Conservation (phyloP, 2,329 filamentous ascomycete species). For the Clonostachys rosea region DNA sequence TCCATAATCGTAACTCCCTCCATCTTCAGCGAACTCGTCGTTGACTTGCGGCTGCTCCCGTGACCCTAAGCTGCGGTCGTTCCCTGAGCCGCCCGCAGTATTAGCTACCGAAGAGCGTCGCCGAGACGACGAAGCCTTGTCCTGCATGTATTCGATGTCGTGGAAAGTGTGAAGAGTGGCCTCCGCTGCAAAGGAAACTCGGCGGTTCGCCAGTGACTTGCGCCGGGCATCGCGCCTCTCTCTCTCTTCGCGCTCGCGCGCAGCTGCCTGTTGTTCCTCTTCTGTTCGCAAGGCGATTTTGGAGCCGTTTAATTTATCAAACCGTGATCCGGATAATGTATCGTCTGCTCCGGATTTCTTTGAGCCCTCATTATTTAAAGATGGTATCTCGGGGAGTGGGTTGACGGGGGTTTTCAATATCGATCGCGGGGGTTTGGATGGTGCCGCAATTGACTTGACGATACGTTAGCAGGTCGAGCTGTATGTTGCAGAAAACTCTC, state of each 20-base stretch:
- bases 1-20: constrained; percentile 12
- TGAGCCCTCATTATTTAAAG: constrained; percentile 40
- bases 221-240: constrained; percentile 82
- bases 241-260: constrained; percentile 64
- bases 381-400: constrained; percentile 60
- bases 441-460: constrained; percentile 50
- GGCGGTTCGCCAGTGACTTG: constrained; percentile 87
- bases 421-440: constrained; percentile 52
- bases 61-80: not conserved
- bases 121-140: constrained; percentile 77
- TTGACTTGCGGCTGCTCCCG: constrained; percentile 54
- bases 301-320: constrained; percentile 28
- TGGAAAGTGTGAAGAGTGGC: constrained; percentile 97
- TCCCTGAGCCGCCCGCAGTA: not conserved
- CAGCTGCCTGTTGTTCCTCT: constrained; percentile 66
- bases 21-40: constrained; percentile 42
- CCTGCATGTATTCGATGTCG: constrained; percentile 82
- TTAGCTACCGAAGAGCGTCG: constrained; percentile 54
- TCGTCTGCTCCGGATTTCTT: constrained; percentile 1
- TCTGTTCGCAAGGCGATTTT: constrained; percentile 65
- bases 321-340: not conserved
- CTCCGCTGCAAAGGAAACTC: constrained; percentile 95
- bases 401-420: constrained; percentile 80
- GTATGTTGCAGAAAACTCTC: not conserved
- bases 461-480: constrained; percentile 6